phyloP scores from a whole-genome alignment of 441 rosid species.

The Populus hybrid region DNA sequence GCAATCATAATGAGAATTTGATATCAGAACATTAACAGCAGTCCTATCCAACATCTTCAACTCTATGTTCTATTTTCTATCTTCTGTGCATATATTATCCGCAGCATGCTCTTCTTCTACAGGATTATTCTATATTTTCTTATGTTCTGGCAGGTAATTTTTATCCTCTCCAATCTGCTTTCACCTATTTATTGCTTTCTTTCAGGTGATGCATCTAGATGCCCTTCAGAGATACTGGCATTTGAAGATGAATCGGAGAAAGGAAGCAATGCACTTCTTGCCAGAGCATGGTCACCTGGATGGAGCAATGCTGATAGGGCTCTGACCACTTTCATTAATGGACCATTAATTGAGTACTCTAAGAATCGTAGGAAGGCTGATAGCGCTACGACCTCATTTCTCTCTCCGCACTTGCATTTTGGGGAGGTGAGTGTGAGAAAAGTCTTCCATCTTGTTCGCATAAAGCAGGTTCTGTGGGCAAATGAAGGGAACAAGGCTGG shows the following conservation, averaged over 20 bases:
- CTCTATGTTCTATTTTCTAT: neutral
- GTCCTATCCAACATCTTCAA: neutral
- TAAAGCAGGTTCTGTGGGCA: slow-evolving; percentile 93
- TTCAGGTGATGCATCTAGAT: slow-evolving; percentile 75
- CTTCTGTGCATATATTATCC: neutral
- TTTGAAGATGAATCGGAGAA: slow-evolving; percentile 94
- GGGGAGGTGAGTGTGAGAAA: slow-evolving; percentile 96
- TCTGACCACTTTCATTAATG: slow-evolving; percentile 77
- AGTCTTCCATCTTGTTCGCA: slow-evolving; percentile 85
- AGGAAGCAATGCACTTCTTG: slow-evolving; percentile 95
- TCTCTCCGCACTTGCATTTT: slow-evolving; percentile 93
- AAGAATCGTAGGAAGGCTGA: slow-evolving; percentile 91
- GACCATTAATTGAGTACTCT: slow-evolving; percentile 83
- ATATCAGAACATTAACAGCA: neutral
- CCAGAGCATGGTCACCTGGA: slow-evolving; percentile 98
- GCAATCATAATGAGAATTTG: neutral
- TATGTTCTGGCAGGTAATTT: neutral
- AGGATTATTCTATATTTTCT: neutral
- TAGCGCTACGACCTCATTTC: slow-evolving; percentile 93
- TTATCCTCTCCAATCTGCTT: slow-evolving; percentile 8
- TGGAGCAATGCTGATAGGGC: slow-evolving; percentile 96
- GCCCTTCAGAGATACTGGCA: slow-evolving; percentile 57
- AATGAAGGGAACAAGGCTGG: slow-evolving; percentile 93
- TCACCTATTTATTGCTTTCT: slow-evolving; percentile 14
- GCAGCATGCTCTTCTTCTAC: neutral